Base-by-base conservation (phyloP, 164 flowering plant species). In the Kalanchoe fedtschenkoi region DNA sequence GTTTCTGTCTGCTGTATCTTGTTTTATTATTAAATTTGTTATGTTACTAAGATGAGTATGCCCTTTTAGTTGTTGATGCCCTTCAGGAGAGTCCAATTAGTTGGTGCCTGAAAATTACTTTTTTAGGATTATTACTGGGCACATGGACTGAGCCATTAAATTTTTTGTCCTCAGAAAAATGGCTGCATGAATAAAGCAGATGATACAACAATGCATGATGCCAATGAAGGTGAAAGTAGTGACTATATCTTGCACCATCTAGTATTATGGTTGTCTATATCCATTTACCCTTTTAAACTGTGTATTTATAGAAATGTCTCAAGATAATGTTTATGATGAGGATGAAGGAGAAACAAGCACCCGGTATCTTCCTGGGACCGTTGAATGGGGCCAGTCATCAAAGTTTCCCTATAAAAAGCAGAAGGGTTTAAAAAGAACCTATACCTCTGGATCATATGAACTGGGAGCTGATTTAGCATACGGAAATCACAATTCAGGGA, bases 291-390 rank as follows among this genome's bases (percentile, higher is more conserved):
- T 22, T 24, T 5, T 47, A 47, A n/a, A 16, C 30, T 60, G 24
- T 53, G 71, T 29, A 13, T 22, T 42, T 72, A 17, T 74, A 76
- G 86, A 80, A 14, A 75, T 74, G 58, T 77, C 78, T 73, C 76
- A 72, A 67, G 93, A 79, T 60, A 66, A 63, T 78, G 70, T 68
- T 41, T 83, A 71, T 75, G 83, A 83, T 67, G 97, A 87, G 66
- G 92, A 88, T 71, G 95, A 81, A 77, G 92, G 85, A 66, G 91
- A 87, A 67, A 82, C 84, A 44, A 78, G 81, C 65, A 67, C 75
- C 2, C 79, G 75, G 71, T 81, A 83, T 73, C 60, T 79, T 46
- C 77, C 83, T 76, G 81, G 87, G 58, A 69, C 74, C 24, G 79
- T 77, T 74, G 88, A 84, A 51, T 68, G 72, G 72, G 77, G 76